These are phyloP conservation scores for Pythium monospermum DNA, from an alignment of 352 stramenopile species.

Conservation along the genomic window DNA sequence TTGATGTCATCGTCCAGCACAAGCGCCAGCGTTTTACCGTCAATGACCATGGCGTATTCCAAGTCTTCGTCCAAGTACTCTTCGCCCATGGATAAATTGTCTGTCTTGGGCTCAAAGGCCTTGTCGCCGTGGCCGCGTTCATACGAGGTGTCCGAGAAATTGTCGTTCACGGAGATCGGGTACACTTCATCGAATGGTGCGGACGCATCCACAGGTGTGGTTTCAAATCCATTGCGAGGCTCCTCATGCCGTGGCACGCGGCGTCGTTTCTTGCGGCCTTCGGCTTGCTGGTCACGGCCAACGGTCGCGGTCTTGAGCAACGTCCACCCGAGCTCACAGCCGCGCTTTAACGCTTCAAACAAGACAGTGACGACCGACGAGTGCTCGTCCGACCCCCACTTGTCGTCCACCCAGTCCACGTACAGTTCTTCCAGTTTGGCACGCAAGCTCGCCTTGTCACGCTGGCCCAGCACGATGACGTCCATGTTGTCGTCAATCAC, in stretches of 20 bases:
- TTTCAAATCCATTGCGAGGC: constrained; percentile 20
- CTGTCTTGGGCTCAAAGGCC: constrained; percentile 66
- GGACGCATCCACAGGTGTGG: constrained; percentile 29
- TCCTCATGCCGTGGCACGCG: constrained; percentile 53
- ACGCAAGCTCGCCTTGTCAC: constrained; percentile 71
- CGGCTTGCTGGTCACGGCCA: constrained; percentile 63
- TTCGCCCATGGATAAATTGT: constrained; percentile 12
- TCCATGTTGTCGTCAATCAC: constrained; percentile 90
- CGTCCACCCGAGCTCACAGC: constrained; percentile 60
- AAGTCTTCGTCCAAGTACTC: constrained; percentile 72
- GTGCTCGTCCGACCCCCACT: constrained; percentile 81
- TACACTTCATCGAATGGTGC: constrained; percentile 71
- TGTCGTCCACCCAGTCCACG: constrained; percentile 83
- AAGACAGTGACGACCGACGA: constrained; percentile 72
- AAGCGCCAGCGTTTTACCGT: constrained; percentile 78
- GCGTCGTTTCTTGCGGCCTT: constrained; percentile 64
- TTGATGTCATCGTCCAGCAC: constrained; percentile 87
- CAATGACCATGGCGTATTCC: constrained; percentile 89
- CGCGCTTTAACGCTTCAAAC: constrained; percentile 70
- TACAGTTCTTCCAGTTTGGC: constrained; percentile 81
- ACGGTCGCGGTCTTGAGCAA: constrained; percentile 63
- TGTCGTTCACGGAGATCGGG: constrained; percentile 35
- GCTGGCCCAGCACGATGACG: constrained; percentile 80
- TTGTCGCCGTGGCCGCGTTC: constrained; percentile 57
- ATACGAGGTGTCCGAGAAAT: constrained; percentile 47